Conservation (phyloP, 352 stramenopile species). For the Globisporangium ultimum region DNA sequence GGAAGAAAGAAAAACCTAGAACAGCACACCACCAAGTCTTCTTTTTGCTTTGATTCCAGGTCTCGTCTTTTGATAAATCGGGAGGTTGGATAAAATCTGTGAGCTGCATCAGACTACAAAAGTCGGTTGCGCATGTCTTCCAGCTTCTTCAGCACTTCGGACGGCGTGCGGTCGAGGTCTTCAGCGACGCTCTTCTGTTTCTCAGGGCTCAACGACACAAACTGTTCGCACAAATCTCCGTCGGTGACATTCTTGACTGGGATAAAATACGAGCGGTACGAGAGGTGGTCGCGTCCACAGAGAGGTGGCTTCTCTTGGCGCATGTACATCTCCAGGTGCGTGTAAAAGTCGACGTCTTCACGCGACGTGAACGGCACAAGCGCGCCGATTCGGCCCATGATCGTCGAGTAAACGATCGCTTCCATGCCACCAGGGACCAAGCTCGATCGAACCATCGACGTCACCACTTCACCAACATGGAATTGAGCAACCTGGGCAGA, state of each 20-base stretch:
- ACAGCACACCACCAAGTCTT: too few relatives aligned
- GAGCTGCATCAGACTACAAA: constrained; percentile 61
- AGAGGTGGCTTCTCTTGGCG: constrained; percentile 89
- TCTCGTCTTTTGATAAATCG: too few relatives aligned
- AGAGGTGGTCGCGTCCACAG: constrained; percentile 95
- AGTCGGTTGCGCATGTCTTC: constrained; percentile 97
- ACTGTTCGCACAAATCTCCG: constrained; percentile 98
- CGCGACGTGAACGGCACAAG: constrained; percentile 96
- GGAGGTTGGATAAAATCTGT: too few relatives aligned
- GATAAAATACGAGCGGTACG: constrained; percentile 97
- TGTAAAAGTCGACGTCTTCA: constrained; percentile 98
- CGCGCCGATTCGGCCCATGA: constrained; percentile 95
- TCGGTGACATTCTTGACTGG: constrained; percentile 99
- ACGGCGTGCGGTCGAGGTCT: constrained; percentile 93
- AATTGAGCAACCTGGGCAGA: constrained; percentile 88
- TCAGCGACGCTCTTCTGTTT: constrained; percentile 96
- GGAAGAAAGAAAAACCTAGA: too few relatives aligned
- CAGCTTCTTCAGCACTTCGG: constrained; percentile 98
- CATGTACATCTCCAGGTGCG: constrained; percentile 97
- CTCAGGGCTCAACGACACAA: constrained; percentile 88
- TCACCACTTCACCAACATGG: constrained; percentile 98
- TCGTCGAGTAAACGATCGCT: constrained; percentile 97
- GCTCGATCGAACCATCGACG: constrained; percentile 92
- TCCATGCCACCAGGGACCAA: constrained; percentile 96
- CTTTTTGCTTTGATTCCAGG: too few relatives aligned